These are phyloP conservation scores for Senna tora DNA, from an alignment of 306 rosid genomes.

Conservation along the genomic window DNA sequence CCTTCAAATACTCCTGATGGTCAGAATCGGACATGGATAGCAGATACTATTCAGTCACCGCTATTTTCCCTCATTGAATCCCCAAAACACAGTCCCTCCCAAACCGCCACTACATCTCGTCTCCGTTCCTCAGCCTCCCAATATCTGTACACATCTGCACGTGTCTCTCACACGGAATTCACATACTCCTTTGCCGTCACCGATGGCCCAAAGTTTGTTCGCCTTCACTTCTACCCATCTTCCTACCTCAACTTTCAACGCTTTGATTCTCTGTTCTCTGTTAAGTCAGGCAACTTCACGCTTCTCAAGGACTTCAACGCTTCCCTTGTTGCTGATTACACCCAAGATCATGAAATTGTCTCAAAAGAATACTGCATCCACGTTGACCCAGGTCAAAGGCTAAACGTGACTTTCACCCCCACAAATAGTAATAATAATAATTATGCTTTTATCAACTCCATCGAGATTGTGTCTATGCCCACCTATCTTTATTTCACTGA, in stretches of 20 bases:
- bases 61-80: too few species aligned
- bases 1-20: too few species aligned
- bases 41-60: too few species aligned
- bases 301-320: constrained; percentile 46
- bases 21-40: too few species aligned
- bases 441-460: not conserved
- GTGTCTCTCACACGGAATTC: not conserved
- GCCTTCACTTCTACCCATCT: constrained; percentile 36
- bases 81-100: too few species aligned
- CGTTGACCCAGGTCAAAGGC: not conserved
- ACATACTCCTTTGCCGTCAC: not conserved
- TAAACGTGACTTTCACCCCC: not conserved
- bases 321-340: not conserved
- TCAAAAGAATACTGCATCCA: not conserved
- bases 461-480: not conserved
- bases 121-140: too few species aligned
- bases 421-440: too few species aligned
- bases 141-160: not conserved
- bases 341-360: not conserved
- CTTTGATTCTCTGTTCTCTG: constrained; percentile 39
- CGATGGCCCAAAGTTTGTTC: constrained; percentile 27
- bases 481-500: not conserved
- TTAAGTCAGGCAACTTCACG: constrained; percentile 36
- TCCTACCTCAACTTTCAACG: not conserved
- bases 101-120: too few species aligned